Conservation (phyloP, 2,329 filamentous ascomycete species). For the Phialophora chinensis region DNA sequence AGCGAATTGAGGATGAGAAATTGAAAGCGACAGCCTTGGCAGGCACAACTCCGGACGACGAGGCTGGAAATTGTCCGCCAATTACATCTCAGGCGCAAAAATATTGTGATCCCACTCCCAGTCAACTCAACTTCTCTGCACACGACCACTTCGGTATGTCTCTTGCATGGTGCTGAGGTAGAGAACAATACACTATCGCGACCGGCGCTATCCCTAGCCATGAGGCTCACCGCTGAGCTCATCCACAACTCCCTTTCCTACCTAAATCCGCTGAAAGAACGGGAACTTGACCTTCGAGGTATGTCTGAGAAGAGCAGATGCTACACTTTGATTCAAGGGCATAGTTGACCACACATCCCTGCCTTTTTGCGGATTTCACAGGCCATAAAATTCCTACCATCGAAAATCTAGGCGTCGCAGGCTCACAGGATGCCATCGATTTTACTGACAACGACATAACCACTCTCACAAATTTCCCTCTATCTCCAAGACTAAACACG, state of each 20-base stretch:
- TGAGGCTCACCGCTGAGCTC: conserved; percentile 95
- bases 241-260: conserved; percentile 95
- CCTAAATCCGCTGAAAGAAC: conserved; percentile 97
- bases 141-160: conserved; percentile 1
- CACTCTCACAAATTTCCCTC: conserved; percentile 86
- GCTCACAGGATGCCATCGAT: conserved; percentile 92
- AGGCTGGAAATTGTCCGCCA: background rate
- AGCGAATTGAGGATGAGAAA: background rate
- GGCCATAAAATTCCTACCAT: conserved; percentile 97
- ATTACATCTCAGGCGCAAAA: background rate
- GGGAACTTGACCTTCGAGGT: conserved; percentile 99
- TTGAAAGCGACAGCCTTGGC: background rate
- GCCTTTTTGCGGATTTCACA: conserved; percentile 62
- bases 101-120: background rate
- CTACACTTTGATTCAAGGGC: conserved; percentile 75
- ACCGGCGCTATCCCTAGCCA: conserved; percentile 47
- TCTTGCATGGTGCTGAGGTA: conserved; percentile 1
- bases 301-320: conserved; percentile 96
- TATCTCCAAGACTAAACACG: conserved; percentile 84
- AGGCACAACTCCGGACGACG: background rate
- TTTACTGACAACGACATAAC: conserved; percentile 98
- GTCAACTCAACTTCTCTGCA: background rate
- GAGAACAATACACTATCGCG: background rate
- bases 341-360: conserved; percentile 78
- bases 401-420: conserved; percentile 95